These are phyloP conservation scores for Aureoboletus auriporus DNA, from an alignment of 768 basidiomycete species.

Conservation along the genomic window DNA sequence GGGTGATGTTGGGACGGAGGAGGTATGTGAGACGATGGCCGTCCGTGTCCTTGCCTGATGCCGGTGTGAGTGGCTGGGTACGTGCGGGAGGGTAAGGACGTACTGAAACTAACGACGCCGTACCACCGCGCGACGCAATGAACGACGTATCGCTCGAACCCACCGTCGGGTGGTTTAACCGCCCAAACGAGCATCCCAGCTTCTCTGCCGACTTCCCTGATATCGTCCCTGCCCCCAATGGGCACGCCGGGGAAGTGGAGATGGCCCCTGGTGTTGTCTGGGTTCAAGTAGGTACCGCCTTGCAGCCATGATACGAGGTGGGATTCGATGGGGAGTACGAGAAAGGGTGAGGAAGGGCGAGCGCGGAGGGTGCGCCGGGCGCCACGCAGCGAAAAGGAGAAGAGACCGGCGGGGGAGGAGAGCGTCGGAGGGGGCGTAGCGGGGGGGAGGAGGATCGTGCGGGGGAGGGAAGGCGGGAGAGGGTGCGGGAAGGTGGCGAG, in stretches of 20 bases:
- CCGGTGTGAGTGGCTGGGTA: neutral
- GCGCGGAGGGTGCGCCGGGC: slow-evolving; percentile 65
- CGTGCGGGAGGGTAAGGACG: slow-evolving; percentile 27
- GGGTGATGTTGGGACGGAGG: slow-evolving; percentile 69
- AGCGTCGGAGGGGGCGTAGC: slow-evolving; percentile 32
- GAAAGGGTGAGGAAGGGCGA: slow-evolving; percentile 44
- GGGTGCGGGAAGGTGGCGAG: slow-evolving; percentile 72
- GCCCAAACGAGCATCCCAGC: slow-evolving; percentile 70
- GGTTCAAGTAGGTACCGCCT: slow-evolving; percentile 53
- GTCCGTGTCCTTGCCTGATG: slow-evolving; percentile 40
- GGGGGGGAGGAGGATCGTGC: slow-evolving; percentile 51
- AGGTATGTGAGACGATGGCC: slow-evolving; percentile 72
- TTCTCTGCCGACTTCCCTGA: slow-evolving; percentile 64
- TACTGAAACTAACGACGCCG: slow-evolving; percentile 78
- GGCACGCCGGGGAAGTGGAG: slow-evolving; percentile 38
- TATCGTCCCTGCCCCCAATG: slow-evolving; percentile 48
- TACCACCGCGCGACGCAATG: slow-evolving; percentile 82
- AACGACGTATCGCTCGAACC: slow-evolving; percentile 75
- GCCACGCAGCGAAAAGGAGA: slow-evolving; percentile 73
- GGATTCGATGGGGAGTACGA: slow-evolving; percentile 68
- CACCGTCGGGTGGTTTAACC: slow-evolving; percentile 49
- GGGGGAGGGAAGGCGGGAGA: slow-evolving; percentile 64
- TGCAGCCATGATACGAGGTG: slow-evolving; percentile 63
- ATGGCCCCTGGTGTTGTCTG: slow-evolving; percentile 37
- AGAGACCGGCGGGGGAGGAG: slow-evolving; percentile 69